phyloP scores from a whole-genome alignment of 2,329 filamentous ascomycete species.

The Paracoccidioides brasiliensis region DNA sequence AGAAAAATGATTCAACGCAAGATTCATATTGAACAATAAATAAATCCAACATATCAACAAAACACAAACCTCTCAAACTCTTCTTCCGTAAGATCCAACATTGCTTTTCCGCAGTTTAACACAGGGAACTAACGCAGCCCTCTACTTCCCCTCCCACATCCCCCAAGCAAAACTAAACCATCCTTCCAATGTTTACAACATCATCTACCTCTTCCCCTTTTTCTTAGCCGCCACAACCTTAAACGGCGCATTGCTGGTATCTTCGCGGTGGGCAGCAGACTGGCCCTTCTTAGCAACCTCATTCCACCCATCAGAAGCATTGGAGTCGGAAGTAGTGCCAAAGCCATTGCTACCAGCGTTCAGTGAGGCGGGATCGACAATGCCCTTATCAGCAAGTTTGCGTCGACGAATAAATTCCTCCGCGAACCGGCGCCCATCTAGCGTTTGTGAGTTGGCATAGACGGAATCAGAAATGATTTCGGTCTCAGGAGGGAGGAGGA shows the following conservation, averaged over 20 bases:
- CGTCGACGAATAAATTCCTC: slow-evolving; percentile 90
- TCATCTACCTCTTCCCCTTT: slow-evolving; percentile 63
- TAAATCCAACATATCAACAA: too few species aligned
- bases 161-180: background rate
- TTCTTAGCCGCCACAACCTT: slow-evolving; percentile 87
- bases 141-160: too few species aligned
- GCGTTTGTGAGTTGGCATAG: slow-evolving; percentile 72
- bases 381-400: slow-evolving; percentile 83
- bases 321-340: slow-evolving; percentile 30
- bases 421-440: slow-evolving; percentile 85
- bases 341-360: slow-evolving; percentile 38
- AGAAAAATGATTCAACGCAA: too few species aligned
- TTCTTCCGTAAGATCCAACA: too few species aligned
- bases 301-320: slow-evolving; percentile 65
- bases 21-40: too few species aligned
- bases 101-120: too few species aligned
- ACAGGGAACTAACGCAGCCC: too few species aligned
- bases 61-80: too few species aligned
- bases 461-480: slow-evolving; percentile 82
- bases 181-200: background rate
- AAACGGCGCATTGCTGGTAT: slow-evolving; percentile 49
- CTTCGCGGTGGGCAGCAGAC: slow-evolving; percentile 35
- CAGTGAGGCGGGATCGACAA: slow-evolving; percentile 52
- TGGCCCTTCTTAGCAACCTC: slow-evolving; percentile 92
- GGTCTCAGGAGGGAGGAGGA: slow-evolving; percentile 61